A percentile compares a stretch with the other conserved stretches of the same genome.
These are phyloP conservation scores for Pelargonium nanum DNA, from an alignment of 345 rosid genomes.

Conservation along the genomic window DNA sequence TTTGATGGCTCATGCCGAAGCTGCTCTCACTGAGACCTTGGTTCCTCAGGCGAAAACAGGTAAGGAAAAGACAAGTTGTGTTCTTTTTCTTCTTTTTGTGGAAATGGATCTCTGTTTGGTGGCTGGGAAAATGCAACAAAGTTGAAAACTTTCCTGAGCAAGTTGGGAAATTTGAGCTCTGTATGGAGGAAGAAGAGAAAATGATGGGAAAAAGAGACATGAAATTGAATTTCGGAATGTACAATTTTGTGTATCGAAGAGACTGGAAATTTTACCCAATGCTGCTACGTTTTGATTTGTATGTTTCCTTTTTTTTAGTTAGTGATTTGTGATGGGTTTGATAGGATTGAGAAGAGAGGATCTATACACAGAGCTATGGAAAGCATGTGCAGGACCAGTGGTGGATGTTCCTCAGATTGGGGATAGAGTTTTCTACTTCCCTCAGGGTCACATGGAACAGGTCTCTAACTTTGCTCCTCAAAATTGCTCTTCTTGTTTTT, in stretches of 20 bases:
- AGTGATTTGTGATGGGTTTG: background rate
- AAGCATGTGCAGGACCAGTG: conserved; percentile 74
- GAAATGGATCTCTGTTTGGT: background rate
- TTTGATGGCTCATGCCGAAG: too few species aligned
- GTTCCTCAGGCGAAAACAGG: background rate
- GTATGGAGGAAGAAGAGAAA: too few species aligned
- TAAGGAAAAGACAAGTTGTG: background rate
- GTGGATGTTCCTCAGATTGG: conserved; percentile 57
- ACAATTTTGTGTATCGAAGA: too few species aligned
- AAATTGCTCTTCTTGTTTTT: background rate
- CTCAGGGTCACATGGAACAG: conserved; percentile 99
- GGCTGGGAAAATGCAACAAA: too few species aligned
- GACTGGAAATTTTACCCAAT: too few species aligned
- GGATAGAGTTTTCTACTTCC: conserved; percentile 70
- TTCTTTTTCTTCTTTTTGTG: too few species aligned
- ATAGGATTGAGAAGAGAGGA: conserved; percentile 29
- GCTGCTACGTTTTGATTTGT: too few species aligned
- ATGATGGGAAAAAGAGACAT: too few species aligned
- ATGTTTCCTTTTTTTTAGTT: too few species aligned
- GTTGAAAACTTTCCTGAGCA: background rate
- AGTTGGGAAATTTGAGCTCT: background rate
- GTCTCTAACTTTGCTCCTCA: conserved; percentile 47
- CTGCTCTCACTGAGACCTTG: too few species aligned
- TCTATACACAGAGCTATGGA: conserved; percentile 70
- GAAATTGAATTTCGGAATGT: too few species aligned